Evolutionary conservation across 164 flowering plant species (phyloP), one percentile per base, ranked within the genome.

Genomic region (Liriodendron chinense): DNA sequence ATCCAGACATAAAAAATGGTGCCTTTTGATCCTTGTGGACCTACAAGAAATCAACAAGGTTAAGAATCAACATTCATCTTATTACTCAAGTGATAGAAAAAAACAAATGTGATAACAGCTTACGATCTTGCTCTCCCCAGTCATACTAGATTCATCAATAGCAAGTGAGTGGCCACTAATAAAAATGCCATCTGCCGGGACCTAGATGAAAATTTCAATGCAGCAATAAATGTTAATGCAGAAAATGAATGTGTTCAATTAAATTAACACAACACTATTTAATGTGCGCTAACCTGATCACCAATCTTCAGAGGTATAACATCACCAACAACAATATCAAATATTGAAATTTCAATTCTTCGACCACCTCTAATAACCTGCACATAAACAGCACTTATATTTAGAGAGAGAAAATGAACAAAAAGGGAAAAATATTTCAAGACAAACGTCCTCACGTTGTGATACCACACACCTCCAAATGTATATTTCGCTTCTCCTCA

Each of bases 141-240:
- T 96, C 99, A 96, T 96, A 82, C 99, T 94, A 71, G 99, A 96
- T 84, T 96, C 99, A 83, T 96, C 99, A 76, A 96, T 79, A 9
- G 98, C 86, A 75, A 96, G 92, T 25, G 98, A 94, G 75, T 96
- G 98, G n/a, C 96, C 97, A 75, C 84, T 75, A 43, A 93, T 84
- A 25, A 94, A 71, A 76, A 94, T 73, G 64, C 99, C 99, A 91
- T 94, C 99, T 76, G 97, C 94, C 62, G 98, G 97, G 4, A 95
- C 96, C 99, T 95, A 57, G 16, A 62, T 26, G 25, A 16, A 66
- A 47, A n/a, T 74, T 25, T 65, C 47, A 13, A 26, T 21, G 48
- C n/a, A 16, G 4, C 4, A 12, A 0, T 53, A 53, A 53, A 12
- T 53, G 59, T 53, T 16, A 53, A 53, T 53, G 9, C 18, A 53